Base-by-base conservation (phyloP, 768 basidiomycete species). In the Auricularia heimuer region DNA sequence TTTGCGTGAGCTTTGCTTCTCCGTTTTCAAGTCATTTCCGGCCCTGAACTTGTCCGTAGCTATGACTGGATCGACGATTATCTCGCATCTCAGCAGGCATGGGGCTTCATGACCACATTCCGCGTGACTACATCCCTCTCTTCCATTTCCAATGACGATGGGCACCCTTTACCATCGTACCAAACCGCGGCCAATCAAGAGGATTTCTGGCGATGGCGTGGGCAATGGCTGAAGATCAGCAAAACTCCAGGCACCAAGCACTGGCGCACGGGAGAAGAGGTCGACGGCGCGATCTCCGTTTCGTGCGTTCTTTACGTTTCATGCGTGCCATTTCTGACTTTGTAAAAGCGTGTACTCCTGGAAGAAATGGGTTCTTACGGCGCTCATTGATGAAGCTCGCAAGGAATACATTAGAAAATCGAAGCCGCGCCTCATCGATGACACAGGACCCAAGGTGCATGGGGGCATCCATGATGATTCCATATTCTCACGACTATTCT, bases 341-440 rank as follows among this genome's bases (percentile, higher is more conserved):
- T 29, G 29, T 29, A 29, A 29, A 29, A 82, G 81, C 3, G 69
- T 82, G 1, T 82, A 81, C 69, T 79, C 80, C 0, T 75, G 76
- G 36, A 71, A 81, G 62, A 76, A 79, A 72, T 70, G 73, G 3
- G 77, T 75, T 4, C 68, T 83, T 3, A 78, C 78, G 2, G 71
- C 73, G 6, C 70, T 83, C 36, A 77, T 83, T 1, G 77, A 80
- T 66, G 75, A 79, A 24, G 79, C 81, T 3, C 74, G 76, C 4
- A 56, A 65, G n/a, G 73, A 74, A 56, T 83, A 81, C 67, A 61
- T 78, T 42, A 74, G 79, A 68, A 74, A 75, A 39, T 78, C 72
- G 45, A 75, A 73, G 21, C 78, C 79, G 1, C 72, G 80, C 62
- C 77, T 83, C 56, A 77, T 60, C 56, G 56, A 60, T 10, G 56